Evolutionary conservation across 208 protist species (phyloP).

Genomic region (Leishmania tropica): DNA sequence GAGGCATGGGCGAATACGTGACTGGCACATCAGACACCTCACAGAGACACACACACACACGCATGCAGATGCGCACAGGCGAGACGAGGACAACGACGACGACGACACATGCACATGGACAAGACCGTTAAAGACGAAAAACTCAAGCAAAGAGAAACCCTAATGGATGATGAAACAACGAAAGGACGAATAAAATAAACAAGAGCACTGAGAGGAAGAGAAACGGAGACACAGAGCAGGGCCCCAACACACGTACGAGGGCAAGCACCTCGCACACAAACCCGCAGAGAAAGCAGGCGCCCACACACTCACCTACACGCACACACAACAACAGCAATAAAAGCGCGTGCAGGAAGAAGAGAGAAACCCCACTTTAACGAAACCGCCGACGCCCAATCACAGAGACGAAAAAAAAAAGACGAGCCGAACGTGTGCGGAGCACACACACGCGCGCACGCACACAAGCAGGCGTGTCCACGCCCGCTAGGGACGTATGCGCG

Average conservation of each 20-base stretch:
- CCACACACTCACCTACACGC: not conserved
- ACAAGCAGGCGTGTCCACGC: not conserved
- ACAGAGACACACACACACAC: not conserved
- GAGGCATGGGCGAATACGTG: not conserved
- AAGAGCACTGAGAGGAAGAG: not conserved
- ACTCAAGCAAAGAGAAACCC: not conserved
- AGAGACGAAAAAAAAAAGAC: not conserved
- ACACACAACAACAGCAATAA: not conserved
- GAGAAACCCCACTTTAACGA: not conserved
- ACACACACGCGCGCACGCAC: not conserved
- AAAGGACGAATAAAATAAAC: too few species aligned
- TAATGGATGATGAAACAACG: not conserved
- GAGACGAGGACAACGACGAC: not conserved
- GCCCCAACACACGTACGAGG: not conserved
- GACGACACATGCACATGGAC: not conserved
- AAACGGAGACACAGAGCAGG: not conserved
- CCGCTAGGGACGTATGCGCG: not conserved
- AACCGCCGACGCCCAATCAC: not conserved
- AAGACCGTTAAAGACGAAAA: not conserved
- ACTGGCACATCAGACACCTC: not conserved
- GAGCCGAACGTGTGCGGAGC: not conserved
- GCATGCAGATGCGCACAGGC: not conserved
- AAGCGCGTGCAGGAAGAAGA: not conserved
- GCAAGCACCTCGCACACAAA: not conserved
- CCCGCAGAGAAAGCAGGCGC: not conserved